Conservation (phyloP, 257 asterid genomes). For the Solanum okadae region DNA sequence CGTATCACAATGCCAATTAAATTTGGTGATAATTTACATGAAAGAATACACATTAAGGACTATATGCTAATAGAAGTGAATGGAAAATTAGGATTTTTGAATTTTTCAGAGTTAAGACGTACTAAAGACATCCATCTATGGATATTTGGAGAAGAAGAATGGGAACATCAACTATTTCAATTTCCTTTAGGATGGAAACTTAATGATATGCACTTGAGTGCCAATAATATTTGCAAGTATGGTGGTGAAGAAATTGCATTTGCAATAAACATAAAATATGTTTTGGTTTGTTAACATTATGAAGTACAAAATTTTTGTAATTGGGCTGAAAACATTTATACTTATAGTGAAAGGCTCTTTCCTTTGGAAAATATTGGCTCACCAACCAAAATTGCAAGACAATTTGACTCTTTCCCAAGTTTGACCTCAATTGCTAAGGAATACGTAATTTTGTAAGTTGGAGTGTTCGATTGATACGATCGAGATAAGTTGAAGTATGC, state of each 20-base stretch:
- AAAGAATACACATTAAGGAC: not conserved
- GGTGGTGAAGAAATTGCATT: not conserved
- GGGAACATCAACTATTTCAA: not conserved
- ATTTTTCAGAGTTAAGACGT: fast-evolving
- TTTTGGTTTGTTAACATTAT: not conserved
- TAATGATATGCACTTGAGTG: not conserved
- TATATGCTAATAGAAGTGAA: not conserved
- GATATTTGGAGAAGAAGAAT: not conserved
- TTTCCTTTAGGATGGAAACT: not conserved
- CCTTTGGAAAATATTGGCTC: not conserved
- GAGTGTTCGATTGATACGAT: not conserved
- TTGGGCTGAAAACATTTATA: not conserved
- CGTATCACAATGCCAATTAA: not conserved
- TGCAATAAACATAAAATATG: not conserved
- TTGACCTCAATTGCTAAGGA: not conserved
- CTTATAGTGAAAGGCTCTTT: not conserved
- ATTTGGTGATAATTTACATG: not conserved
- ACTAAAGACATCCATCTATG: not conserved
- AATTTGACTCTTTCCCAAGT: not conserved
- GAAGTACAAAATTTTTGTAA: not conserved
- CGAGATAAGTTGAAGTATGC: not conserved
- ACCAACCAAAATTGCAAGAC: not conserved
- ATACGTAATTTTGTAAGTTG: too few species aligned
- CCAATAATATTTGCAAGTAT: not conserved
- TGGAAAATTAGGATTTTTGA: not conserved